Evolutionary conservation across 106 monocot species (phyloP).

Genomic region (Apostasia shenzhenica): DNA sequence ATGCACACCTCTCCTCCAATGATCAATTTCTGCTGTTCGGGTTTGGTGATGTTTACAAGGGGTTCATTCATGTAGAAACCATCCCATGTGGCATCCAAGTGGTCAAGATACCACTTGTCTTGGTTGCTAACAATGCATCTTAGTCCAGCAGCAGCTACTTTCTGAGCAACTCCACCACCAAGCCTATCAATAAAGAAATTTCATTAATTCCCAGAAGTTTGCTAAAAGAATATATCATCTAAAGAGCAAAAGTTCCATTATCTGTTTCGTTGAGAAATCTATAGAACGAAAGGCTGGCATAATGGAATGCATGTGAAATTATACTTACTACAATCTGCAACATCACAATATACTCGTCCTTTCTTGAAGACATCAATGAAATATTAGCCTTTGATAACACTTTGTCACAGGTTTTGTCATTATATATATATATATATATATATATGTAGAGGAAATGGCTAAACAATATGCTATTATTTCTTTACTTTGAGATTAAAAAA

Average conservation of each 20-base stretch:
- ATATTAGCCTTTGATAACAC: too few species aligned
- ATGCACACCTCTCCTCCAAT: slow-evolving; percentile 93
- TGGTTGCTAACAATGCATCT: slow-evolving; percentile 98
- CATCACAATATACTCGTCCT: too few species aligned
- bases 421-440: too few species aligned
- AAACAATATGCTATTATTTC: too few species aligned
- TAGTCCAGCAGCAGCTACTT: slow-evolving; percentile 61
- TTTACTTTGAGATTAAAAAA: too few species aligned
- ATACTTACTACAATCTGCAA: too few species aligned
- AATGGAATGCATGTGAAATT: too few species aligned
- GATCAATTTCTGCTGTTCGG: slow-evolving; percentile 56
- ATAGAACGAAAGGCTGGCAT: neutral
- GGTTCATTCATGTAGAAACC: slow-evolving; percentile 85
- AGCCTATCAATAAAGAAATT: slow-evolving; percentile 36
- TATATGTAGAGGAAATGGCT: too few species aligned
- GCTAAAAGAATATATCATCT: neutral
- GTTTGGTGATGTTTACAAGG: slow-evolving; percentile 47
- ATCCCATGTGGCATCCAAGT: slow-evolving; percentile 71
- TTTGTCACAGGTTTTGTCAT: too few species aligned
- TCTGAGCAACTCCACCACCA: slow-evolving; percentile 58
- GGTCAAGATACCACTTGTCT: slow-evolving; percentile 90
- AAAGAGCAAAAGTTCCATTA: neutral
- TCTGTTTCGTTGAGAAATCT: neutral
- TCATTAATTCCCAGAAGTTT: neutral
- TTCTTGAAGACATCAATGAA: too few species aligned